Base-by-base conservation (phyloP, 2,329 filamentous ascomycete genomes). In the Fusarium penzigii region DNA sequence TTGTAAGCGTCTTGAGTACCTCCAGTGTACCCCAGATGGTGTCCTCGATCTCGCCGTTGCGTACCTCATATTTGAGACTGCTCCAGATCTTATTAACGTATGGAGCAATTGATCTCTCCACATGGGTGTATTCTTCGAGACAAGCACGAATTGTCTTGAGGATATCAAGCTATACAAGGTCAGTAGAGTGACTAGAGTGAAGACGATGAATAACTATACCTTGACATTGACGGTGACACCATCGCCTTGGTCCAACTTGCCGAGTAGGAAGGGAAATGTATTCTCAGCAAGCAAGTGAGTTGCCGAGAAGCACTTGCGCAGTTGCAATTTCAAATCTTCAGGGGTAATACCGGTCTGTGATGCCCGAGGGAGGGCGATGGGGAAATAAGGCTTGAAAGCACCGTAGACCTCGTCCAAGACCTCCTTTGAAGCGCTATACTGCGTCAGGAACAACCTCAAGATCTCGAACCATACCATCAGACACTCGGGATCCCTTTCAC, bases 61-160 rank as follows among this genome's bases (percentile, higher is more conserved):
- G 78, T 12, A 85, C 82, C 57, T 85, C 82, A 54, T 83, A 85
- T 63, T 85, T 85, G 43, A 85, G 76, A n/a, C 81, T 81, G 29
- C 74, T 72, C 82, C 82, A 85, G 43, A 84, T 76, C 42, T 78
- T 74, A 45, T 77, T 72, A 16, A 75, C 69, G 44, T 79, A 77
- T 0, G 82, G 81, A 2, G 70, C 71, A 13, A 84, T 64, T 9
- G 74, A 78, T 48, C 76, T 69, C 34, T 76, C 69, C 0, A 78
- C 71, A 39, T 78, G 68, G 2, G 72, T 66, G 52, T 83, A 85
- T 29, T 74, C 65, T 12, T 75, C 72, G 16, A 84, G 61, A 52
- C 81, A 85, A 5, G 79, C 78, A 44, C 77, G 74, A 36, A 84
- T 74, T 0, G 82, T 85, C 51, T 75, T 75, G 17, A 85, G 66